Conservation (phyloP, 345 rosid species). For the Mangifera indica region DNA sequence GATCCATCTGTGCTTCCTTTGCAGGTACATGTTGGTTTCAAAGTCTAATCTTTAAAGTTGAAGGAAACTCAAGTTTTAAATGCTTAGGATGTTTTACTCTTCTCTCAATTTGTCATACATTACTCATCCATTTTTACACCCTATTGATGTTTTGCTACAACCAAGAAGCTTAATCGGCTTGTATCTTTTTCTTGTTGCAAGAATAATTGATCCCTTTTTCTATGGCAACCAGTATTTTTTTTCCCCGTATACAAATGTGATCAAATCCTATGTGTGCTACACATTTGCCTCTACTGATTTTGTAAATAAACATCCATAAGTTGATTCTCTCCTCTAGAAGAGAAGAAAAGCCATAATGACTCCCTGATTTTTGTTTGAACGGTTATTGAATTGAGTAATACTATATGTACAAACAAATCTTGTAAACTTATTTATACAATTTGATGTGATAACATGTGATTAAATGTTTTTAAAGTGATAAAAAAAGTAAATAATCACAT, state of each 20-base stretch:
- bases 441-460: too few relatives aligned
- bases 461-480: too few relatives aligned
- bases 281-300: not conserved
- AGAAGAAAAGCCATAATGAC: not conserved
- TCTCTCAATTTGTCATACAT: not conserved
- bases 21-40: constrained; percentile 45
- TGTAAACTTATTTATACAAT: too few relatives aligned
- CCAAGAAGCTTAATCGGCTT: not conserved
- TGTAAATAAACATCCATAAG: not conserved
- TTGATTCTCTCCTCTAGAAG: not conserved
- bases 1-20: constrained; percentile 36
- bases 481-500: too few relatives aligned
- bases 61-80: not conserved
- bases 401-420: too few relatives aligned
- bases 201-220: not conserved
- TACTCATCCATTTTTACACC: not conserved
- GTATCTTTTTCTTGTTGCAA: not conserved
- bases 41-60: not conserved
- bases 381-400: not conserved
- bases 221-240: not conserved
- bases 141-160: not conserved
- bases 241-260: not conserved
- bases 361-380: constrained; percentile 10
- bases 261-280: not conserved
- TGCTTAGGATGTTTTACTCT: constrained; percentile 5